A percentile compares a stretch with the other conserved stretches of the same genome.
Conservation (phyloP, 164 flowering plant species). For the Stephania yunnanensis region DNA sequence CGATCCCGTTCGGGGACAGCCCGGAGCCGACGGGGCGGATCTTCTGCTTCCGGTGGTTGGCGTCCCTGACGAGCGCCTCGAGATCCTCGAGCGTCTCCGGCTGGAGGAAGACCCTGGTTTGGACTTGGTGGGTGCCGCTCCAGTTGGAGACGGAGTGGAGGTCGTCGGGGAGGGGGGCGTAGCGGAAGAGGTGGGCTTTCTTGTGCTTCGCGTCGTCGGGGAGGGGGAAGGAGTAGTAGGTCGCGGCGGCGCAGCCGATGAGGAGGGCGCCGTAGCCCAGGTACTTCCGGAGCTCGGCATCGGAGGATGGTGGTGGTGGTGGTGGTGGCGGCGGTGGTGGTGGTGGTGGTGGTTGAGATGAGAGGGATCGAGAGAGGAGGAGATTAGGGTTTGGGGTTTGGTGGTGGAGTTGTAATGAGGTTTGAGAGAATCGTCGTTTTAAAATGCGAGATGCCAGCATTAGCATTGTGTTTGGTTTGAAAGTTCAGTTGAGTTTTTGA, state of each 20-base stretch:
- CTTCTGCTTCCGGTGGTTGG: constrained; percentile 46
- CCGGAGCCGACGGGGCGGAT: constrained; percentile 96
- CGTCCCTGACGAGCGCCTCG: constrained; percentile 54
- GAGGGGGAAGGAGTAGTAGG: constrained; percentile 97
- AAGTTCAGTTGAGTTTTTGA: no score
- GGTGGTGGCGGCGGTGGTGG: constrained; percentile 19
- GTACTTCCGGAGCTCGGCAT: constrained; percentile 73
- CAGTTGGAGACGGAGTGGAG: constrained; percentile 94
- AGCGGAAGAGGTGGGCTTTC: constrained; percentile 79
- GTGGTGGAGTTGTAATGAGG: constrained; percentile 24
- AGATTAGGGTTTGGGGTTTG: constrained; percentile 19
- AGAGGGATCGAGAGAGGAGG: constrained; percentile 18
- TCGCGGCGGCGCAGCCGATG: constrained; percentile 72
- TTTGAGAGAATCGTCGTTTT: constrained; percentile 28
- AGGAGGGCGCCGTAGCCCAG: constrained; percentile 74
- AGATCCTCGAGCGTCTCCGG: constrained; percentile 65
- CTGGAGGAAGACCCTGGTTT: constrained; percentile 66
- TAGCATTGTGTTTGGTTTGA: background rate
- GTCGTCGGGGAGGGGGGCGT: constrained; percentile 90
- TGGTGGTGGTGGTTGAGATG: constrained; percentile 24
- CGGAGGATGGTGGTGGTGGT: constrained; percentile 35
- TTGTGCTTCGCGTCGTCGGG: constrained; percentile 82
- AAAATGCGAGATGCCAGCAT: constrained; percentile 42
- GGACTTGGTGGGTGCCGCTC: constrained; percentile 99
- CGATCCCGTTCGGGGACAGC: constrained; percentile 90